Base-by-base conservation (phyloP, 2,329 filamentous ascomycete genomes). In the Alternaria burnsii region DNA sequence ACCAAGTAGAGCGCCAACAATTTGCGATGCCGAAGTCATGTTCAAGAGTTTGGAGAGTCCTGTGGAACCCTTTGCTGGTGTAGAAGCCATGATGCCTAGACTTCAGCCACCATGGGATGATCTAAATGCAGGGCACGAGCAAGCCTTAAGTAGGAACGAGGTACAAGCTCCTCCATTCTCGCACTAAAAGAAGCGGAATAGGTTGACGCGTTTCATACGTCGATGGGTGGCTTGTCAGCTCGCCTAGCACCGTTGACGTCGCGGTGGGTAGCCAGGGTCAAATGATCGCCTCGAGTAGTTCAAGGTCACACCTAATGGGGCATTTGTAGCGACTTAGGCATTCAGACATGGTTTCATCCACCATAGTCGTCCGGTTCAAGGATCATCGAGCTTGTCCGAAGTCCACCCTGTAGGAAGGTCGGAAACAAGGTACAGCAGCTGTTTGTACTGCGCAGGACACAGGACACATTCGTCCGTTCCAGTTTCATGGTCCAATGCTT, bases 61-160 rank as follows among this genome's bases (percentile, higher is more conserved):
- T 4, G 55, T 40, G 11, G 36, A 14, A 42, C 44, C 40, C 10
- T 57, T 22, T 24, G 14, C 24, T 47, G 58, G 18, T 43, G 48
- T 58, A 44, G 61, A 11, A 28, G 56, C 52, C 58, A 58, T 64
- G 56, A 34, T 51, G 58, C 26, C 16, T 26, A 24, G 43, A 32
- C 14, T n/a, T 11, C 9, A 16, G 40, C 30, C 46, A 24, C 41
- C 22, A 5, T 34, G 18, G n/a, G n/a, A 34, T 38, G 52, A 10
- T 32, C 16, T 18, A 9, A 4, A 54, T 20, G 42, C n/a, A 48
- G 38, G 24, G 14, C 43, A 43, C 47, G 28, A 16, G 36, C 36
- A 57, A 57, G 20, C 43, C 18, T 50, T 59, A 58, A 44, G 30
- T 24, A 44, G 14, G 12, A 36, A 22, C 24, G 20, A 22, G 12